A percentile compares a stretch with the other conserved stretches of the same genome.
Conservation (phyloP, 306 rosid species). For the Glycine latifolia region DNA sequence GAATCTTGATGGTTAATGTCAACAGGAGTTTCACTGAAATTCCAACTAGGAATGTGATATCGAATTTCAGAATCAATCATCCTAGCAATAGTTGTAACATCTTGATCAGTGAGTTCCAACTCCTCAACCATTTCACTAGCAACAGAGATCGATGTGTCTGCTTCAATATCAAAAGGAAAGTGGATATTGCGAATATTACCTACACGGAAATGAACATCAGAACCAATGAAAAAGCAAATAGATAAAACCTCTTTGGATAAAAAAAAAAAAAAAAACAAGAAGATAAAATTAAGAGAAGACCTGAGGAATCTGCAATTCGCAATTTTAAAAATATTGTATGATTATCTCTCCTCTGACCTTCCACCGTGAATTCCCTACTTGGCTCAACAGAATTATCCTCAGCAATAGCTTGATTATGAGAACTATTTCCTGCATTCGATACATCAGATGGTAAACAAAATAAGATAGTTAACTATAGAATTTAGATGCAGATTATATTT, state of each 20-base stretch:
- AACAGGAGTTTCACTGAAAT: conserved; percentile 44
- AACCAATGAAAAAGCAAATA: conserved; percentile 27
- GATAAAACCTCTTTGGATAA: neutral
- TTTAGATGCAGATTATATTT: conserved; percentile 32
- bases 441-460: conserved; percentile 47
- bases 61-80: conserved; percentile 82
- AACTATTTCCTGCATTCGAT: conserved; percentile 57
- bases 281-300: conserved; percentile 46
- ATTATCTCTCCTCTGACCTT: conserved; percentile 83
- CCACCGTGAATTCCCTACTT: conserved; percentile 75
- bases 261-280: conserved; percentile 1
- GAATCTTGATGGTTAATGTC: conserved; percentile 48
- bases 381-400: conserved; percentile 55
- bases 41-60: conserved; percentile 76
- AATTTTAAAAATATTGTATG: conserved; percentile 85
- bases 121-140: conserved; percentile 99
- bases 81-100: conserved; percentile 83
- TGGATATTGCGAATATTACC: conserved; percentile 90
- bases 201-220: conserved; percentile 46
- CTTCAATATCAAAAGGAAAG: conserved; percentile 89
- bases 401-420: conserved; percentile 40
- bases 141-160: conserved; percentile 86
- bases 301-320: conserved; percentile 82
- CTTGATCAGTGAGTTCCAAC: conserved; percentile 91
- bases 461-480: conserved; percentile 24